Evolutionary conservation across 2,329 filamentous ascomycete species (phyloP).

Genomic region (Cercospora janseana): DNA sequence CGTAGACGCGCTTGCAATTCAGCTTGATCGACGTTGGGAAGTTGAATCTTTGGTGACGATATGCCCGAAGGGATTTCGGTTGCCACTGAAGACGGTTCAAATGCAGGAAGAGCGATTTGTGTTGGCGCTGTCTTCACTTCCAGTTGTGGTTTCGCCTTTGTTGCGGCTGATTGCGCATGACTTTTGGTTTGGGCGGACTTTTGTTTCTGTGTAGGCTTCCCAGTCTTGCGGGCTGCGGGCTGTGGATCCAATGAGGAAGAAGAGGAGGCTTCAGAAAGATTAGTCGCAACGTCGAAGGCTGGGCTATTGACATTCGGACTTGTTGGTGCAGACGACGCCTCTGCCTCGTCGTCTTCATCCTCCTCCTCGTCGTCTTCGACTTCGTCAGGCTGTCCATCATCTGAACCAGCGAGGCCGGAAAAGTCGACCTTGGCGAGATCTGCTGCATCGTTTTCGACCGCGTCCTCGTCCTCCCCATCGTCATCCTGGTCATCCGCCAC

Average conservation of each 20-base stretch:
- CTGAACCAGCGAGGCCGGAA: slow-evolving; percentile 32
- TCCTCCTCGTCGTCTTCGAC: slow-evolving; percentile 29
- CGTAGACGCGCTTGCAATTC: slow-evolving; percentile 75
- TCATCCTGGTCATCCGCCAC: slow-evolving; percentile 33
- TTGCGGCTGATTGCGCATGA: slow-evolving; percentile 1
- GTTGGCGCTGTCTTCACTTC: slow-evolving; percentile 33
- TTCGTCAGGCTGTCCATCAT: slow-evolving; percentile 21
- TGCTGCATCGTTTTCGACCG: slow-evolving; percentile 24
- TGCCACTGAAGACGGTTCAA: slow-evolving; percentile 15
- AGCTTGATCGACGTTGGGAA: slow-evolving; percentile 65
- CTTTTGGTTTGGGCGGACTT: slow-evolving; percentile 12
- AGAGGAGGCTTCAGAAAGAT: slow-evolving; percentile 46
- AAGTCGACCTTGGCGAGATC: slow-evolving; percentile 37
- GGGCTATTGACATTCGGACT: slow-evolving; percentile 42
- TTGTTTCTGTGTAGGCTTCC: slow-evolving; percentile 19
- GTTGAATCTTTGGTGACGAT: slow-evolving; percentile 38
- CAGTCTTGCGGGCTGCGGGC: slow-evolving; percentile 25
- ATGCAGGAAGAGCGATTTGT: slow-evolving; percentile 26
- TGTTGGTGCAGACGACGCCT: slow-evolving; percentile 38
- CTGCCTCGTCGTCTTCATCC: slow-evolving; percentile 33
- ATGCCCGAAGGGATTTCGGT: slow-evolving; percentile 28
- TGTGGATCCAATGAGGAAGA: slow-evolving; percentile 47
- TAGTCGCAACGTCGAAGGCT: slow-evolving; percentile 41
- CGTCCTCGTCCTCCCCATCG: slow-evolving; percentile 26
- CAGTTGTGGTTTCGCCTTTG: slow-evolving; percentile 17